A percentile compares a stretch with the other conserved stretches of the same genome.
These are phyloP conservation scores for Ballota nigra DNA, from an alignment of 257 asterid species.

Conservation along the genomic window DNA sequence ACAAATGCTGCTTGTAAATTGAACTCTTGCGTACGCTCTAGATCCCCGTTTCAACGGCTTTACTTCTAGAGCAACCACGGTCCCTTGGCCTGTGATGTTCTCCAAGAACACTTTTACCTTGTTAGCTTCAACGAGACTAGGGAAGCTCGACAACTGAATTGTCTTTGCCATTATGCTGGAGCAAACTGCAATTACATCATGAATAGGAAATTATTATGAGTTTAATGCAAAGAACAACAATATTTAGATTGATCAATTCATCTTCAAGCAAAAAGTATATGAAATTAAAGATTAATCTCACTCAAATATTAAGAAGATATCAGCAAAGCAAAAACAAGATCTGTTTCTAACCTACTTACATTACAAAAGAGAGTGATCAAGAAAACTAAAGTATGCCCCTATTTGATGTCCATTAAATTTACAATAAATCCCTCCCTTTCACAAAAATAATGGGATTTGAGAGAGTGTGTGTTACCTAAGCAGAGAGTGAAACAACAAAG, in stretches of 20 bases:
- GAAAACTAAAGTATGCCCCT: neutral
- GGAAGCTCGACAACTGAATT: slow-evolving; percentile 52
- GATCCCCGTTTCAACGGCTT: slow-evolving; percentile 36
- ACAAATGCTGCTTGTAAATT: slow-evolving; percentile 32
- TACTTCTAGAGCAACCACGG: slow-evolving; percentile 59
- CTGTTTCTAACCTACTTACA: neutral
- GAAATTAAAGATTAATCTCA: neutral
- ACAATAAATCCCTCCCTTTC: neutral
- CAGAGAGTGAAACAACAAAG: neutral
- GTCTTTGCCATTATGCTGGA: slow-evolving; percentile 33
- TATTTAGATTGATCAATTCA: too few relatives aligned
- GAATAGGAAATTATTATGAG: neutral
- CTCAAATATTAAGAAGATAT: neutral
- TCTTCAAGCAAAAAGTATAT: neutral
- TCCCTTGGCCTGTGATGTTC: slow-evolving; percentile 38
- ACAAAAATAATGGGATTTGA: neutral
- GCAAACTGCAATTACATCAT: slow-evolving; percentile 13
- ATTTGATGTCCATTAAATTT: neutral
- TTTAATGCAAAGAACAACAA: too few relatives aligned
- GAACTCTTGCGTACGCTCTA: slow-evolving; percentile 71
- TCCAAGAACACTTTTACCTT: slow-evolving; percentile 38
- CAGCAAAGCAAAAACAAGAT: neutral
- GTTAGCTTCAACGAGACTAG: slow-evolving; percentile 39
- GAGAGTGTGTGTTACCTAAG: neutral
- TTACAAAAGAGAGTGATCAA: neutral